A percentile compares a stretch with the other conserved stretches of the same genome.
These are phyloP conservation scores for Pugionium dolabratum DNA, from an alignment of 345 rosid species.

Conservation along the genomic window DNA sequence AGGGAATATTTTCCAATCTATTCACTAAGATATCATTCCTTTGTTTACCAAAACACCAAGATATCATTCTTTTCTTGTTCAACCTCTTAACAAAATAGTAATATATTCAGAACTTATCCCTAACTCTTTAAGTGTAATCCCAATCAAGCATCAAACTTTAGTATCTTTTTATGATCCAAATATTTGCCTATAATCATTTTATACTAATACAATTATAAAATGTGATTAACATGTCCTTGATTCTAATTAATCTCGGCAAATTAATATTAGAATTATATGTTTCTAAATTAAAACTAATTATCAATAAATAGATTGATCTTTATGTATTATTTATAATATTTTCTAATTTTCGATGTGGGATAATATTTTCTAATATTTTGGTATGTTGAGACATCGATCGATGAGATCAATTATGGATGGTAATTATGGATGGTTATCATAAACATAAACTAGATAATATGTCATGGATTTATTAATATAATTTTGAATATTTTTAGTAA, in stretches of 20 bases:
- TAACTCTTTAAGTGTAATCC: conserved; percentile 18
- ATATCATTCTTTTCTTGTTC: conserved; percentile 26
- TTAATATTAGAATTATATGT: too few relatives aligned
- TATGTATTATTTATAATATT: too few relatives aligned
- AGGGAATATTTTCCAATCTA: conserved; percentile 32
- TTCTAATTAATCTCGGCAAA: background rate
- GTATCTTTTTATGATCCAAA: conserved; percentile 24
- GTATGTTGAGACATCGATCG: too few relatives aligned
- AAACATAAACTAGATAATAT: too few relatives aligned
- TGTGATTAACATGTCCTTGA: background rate
- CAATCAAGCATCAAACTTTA: conserved; percentile 27
- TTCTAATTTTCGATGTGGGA: too few relatives aligned
- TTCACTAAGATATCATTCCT: conserved; percentile 38
- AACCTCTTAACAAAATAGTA: conserved; percentile 6
- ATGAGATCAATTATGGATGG: too few relatives aligned
- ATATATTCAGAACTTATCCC: conserved; percentile 23
- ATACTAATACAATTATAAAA: background rate
- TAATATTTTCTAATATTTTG: too few relatives aligned
- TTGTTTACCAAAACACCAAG: conserved; percentile 19
- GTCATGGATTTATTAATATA: too few relatives aligned
- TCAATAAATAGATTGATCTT: too few relatives aligned
- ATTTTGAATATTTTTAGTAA: too few relatives aligned
- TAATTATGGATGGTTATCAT: too few relatives aligned
- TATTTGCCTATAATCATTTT: conserved; percentile 7
- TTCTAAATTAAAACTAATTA: too few relatives aligned